Percentiles rank a stretch among this genome's conserved stretches.
Conservation (phyloP, 2,329 filamentous ascomycete species). For the Penicillium sumatraense region DNA sequence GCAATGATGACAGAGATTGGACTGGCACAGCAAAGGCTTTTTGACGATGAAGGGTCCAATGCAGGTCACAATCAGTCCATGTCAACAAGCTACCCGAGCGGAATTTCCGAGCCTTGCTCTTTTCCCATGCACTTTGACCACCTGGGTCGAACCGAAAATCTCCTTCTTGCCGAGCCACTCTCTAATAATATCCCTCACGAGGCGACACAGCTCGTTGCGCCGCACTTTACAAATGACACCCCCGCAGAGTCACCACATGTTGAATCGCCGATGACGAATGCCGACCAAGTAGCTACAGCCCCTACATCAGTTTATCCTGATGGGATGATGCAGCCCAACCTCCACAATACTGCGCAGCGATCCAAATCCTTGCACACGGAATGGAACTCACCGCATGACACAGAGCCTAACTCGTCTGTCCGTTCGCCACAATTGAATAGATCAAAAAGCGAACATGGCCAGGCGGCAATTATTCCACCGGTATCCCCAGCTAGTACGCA, state of each 20-base stretch:
- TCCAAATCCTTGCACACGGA: constrained; percentile 32
- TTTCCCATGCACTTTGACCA: constrained; percentile 16
- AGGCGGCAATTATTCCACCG: constrained; percentile 8
- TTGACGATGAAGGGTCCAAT: constrained; percentile 33
- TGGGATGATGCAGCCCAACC: neutral
- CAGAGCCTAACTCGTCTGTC: constrained; percentile 45
- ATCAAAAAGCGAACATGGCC: constrained; percentile 28
- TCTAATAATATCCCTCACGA: constrained; percentile 5
- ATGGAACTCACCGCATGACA: constrained; percentile 44
- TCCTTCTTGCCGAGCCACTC: neutral
- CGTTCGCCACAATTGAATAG: constrained; percentile 29
- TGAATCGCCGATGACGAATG: neutral
- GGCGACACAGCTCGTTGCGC: constrained; percentile 14
- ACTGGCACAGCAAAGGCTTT: constrained; percentile 36
- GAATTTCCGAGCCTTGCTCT: constrained; percentile 21
- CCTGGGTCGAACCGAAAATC: neutral
- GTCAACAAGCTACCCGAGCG: constrained; percentile 15
- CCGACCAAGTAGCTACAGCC: neutral
- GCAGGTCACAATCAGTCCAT: constrained; percentile 18
- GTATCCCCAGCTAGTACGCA: constrained; percentile 27
- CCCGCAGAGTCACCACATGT: constrained; percentile 8
- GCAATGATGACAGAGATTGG: constrained; percentile 41
- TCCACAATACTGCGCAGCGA: constrained; percentile 22
- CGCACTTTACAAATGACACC: neutral
- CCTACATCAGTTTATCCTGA: neutral